Evolutionary conservation across 805 yeast genomes (phyloP).

Genomic region (Metschnikowia borealis): DNA sequence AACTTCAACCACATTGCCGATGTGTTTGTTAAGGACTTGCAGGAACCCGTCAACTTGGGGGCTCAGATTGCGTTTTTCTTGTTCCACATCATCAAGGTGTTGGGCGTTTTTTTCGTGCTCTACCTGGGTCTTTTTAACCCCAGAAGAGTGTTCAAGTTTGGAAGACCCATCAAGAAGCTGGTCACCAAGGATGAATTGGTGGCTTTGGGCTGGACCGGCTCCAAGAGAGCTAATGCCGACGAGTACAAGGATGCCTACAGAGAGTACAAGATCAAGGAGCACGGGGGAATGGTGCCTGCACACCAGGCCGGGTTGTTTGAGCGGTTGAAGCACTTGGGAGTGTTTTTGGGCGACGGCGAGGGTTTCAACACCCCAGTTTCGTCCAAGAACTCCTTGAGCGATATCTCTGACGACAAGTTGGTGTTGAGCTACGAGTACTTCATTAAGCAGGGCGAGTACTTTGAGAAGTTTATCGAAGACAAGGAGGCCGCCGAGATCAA

Average conservation of each 20-base stretch:
- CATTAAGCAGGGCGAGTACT: conserved; percentile 45
- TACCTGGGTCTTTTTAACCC: conserved; percentile 81
- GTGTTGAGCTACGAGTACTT: conserved; percentile 54
- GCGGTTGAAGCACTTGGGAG: conserved; percentile 54
- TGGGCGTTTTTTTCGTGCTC: conserved; percentile 52
- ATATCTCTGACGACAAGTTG: conserved; percentile 41
- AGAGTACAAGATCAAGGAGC: conserved; percentile 55
- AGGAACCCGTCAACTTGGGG: conserved; percentile 32
- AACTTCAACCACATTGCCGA: conserved; percentile 43
- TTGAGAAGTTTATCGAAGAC: conserved; percentile 37
- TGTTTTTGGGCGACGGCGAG: conserved; percentile 68
- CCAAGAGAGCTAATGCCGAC: conserved; percentile 64
- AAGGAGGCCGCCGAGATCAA: conserved; percentile 38
- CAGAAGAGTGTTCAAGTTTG: conserved; percentile 31
- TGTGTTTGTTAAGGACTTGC: conserved; percentile 47
- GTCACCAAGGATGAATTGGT: conserved; percentile 53
- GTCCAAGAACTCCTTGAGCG: conserved; percentile 34
- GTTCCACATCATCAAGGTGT: conserved; percentile 64
- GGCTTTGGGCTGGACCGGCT: conserved; percentile 91
- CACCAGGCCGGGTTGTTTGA: conserved; percentile 67
- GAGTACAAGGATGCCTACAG: conserved; percentile 71
- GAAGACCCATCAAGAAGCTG: conserved; percentile 22
- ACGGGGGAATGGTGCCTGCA: conserved; percentile 76
- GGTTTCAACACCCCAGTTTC: conserved; percentile 66
- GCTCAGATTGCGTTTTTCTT: conserved; percentile 68